These are phyloP conservation scores for Kodamaea leandrae DNA, from an alignment of 805 yeast species.

Conservation along the genomic window DNA sequence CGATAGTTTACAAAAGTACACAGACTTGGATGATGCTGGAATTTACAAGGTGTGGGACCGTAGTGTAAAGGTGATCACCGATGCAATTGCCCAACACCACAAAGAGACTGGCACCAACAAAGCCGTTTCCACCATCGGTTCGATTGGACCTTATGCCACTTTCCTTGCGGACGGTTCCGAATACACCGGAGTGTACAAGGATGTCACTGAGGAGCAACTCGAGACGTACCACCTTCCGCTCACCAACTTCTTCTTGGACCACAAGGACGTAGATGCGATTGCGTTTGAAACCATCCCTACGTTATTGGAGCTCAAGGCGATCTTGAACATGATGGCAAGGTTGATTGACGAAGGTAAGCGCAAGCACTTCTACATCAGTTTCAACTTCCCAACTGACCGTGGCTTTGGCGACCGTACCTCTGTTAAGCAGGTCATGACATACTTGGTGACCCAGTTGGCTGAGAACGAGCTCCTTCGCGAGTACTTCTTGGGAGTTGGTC, in stretches of 20 bases:
- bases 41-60: slow-evolving; percentile 21
- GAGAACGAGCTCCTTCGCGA: slow-evolving; percentile 13
- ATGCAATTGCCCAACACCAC: slow-evolving; percentile 15
- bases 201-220: slow-evolving; percentile 37
- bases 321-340: slow-evolving; percentile 40
- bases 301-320: slow-evolving; percentile 50
- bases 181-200: slow-evolving; percentile 63
- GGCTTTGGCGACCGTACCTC: slow-evolving; percentile 34
- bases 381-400: slow-evolving; percentile 24
- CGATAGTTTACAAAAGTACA: slow-evolving; percentile 31
- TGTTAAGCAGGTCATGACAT: slow-evolving; percentile 20
- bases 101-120: slow-evolving; percentile 4
- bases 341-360: slow-evolving; percentile 15
- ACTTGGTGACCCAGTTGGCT: slow-evolving; percentile 14
- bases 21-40: slow-evolving; percentile 16
- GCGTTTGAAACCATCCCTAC: slow-evolving; percentile 76
- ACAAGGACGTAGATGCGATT: slow-evolving; percentile 50
- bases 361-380: slow-evolving; percentile 48
- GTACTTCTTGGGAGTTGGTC: slow-evolving; percentile 54
- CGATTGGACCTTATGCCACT: slow-evolving; percentile 80
- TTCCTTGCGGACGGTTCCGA: slow-evolving; percentile 66
- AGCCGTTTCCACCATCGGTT: slow-evolving; percentile 48
- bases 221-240: slow-evolving; percentile 49
- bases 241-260: slow-evolving; percentile 34
- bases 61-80: slow-evolving; percentile 23